Conservation (phyloP, 495 filamentous ascomycete genomes). For the Durotheca rogersii region DNA sequence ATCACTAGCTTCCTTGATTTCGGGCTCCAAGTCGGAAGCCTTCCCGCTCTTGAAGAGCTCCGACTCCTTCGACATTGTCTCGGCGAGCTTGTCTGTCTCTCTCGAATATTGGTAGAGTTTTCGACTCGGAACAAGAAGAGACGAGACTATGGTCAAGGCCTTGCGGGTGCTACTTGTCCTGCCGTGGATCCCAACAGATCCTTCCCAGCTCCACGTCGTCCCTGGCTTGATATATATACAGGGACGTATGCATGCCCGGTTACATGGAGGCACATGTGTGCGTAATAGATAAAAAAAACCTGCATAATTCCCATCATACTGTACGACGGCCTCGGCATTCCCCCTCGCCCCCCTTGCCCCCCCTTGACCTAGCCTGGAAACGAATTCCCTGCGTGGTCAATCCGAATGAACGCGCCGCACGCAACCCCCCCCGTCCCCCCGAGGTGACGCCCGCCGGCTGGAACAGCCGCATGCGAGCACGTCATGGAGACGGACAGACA, state of each 20-base stretch:
- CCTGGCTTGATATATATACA: not conserved
- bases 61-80: conserved; percentile 8
- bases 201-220: not conserved
- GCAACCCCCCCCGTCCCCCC: too few relatives aligned
- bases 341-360: too few relatives aligned
- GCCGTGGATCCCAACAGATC: not conserved
- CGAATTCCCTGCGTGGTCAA: not conserved
- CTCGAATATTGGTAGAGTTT: not conserved
- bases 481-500: conserved; percentile 20
- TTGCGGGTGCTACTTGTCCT: not conserved
- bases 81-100: not conserved
- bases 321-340: too few relatives aligned
- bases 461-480: conserved; percentile 8
- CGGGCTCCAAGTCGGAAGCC: conserved; percentile 8
- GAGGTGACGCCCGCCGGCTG: not conserved
- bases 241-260: too few relatives aligned
- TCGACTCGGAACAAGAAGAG: not conserved
- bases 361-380: not conserved
- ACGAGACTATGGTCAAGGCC: not conserved
- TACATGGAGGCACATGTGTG: too few relatives aligned
- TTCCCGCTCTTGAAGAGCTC: conserved; percentile 5
- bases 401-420: not conserved
- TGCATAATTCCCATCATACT: too few relatives aligned
- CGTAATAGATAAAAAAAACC: too few relatives aligned
- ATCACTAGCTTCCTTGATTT: conserved; percentile 7